phyloP scores from a whole-genome alignment of 2,329 filamentous ascomycete genomes.

The Diatrype stigma region DNA sequence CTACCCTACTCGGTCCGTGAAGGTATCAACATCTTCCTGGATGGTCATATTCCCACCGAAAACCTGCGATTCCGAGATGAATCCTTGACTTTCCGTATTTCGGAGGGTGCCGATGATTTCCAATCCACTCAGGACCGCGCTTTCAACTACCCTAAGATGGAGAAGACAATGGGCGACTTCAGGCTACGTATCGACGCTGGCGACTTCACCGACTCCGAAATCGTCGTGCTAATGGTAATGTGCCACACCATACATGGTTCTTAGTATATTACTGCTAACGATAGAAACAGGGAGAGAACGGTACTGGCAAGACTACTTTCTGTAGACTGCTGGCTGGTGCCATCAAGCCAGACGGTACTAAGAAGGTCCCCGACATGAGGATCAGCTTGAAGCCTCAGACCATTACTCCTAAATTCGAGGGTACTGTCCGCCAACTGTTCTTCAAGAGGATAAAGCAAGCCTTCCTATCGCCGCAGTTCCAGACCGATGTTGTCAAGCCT shows the following conservation, averaged over 20 bases:
- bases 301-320: constrained; percentile 98
- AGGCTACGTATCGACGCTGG: constrained; percentile 76
- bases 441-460: constrained; percentile 99
- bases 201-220: constrained; percentile 95
- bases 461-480: constrained; percentile 96
- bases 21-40: constrained; percentile 99
- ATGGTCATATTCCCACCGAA: constrained; percentile 96
- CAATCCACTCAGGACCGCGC: constrained; percentile 77
- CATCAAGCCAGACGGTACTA: constrained; percentile 79
- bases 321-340: constrained; percentile 93
- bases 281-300: constrained; percentile 71
- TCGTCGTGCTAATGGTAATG: constrained; percentile 90
- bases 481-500: constrained; percentile 99
- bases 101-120: constrained; percentile 85
- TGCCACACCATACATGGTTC: neutral
- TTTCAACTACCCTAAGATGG: constrained; percentile 85
- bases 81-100: constrained; percentile 90
- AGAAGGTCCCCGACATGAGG: constrained; percentile 84
- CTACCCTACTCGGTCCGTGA: constrained; percentile 93
- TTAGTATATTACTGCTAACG: neutral
- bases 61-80: constrained; percentile 98
- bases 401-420: constrained; percentile 96
- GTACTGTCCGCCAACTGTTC: constrained; percentile 95
- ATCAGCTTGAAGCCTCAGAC: constrained; percentile 99
- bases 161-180: constrained; percentile 90